Evolutionary conservation across 306 rosid genomes (phyloP), one percentile per base, ranked within the genome.

Genomic region (Abrus precatorius): DNA sequence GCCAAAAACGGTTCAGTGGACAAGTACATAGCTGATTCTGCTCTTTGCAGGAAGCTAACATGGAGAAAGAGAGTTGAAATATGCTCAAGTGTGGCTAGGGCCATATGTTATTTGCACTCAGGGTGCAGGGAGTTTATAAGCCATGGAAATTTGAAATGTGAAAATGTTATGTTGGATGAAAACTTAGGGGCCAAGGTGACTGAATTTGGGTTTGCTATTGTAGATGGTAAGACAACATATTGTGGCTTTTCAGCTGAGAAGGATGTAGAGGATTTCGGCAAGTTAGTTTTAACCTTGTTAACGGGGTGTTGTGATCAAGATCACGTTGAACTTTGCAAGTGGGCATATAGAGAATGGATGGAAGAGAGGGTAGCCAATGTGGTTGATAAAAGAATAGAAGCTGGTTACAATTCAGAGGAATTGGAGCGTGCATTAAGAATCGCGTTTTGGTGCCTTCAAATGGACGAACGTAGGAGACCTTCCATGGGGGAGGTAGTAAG

Each of bases 381-480:
- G 70, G 84, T 86, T 32, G 97, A 92, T 80, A 81, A 45, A 60
- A 86, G 91, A 76, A 69, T 88, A 3, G 80, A 65, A 45, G 87
- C 88, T 3, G 88, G 83, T 79, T 69, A 66, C 43, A 82, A 71
- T 56, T 61, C 40, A 8, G 84, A 84, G n/a, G 90, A 88, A 80
- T 86, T 90, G 7, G 94, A 90, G 59, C 83, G 91, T 4, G 77
- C 75, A 27, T 63, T 92, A 52, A 82, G 94, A 83, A 87, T 90
- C 45, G 88, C 90, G 6, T 92, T 92, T 63, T 92, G 97, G 97
- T 90, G 97, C 78, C 80, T 92, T 61, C 97, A 92, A 76, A 62
- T 28, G 67, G 89, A 90, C n/a, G 90, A 86, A 50, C 79, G 85
- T 0, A 47, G 79, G 69, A 85, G 94, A 83, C 97, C 93, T 59